A percentile compares a stretch with the other conserved stretches of the same genome.
These are phyloP conservation scores for Angophora floribunda DNA, from an alignment of 345 rosid genomes.

Conservation along the genomic window DNA sequence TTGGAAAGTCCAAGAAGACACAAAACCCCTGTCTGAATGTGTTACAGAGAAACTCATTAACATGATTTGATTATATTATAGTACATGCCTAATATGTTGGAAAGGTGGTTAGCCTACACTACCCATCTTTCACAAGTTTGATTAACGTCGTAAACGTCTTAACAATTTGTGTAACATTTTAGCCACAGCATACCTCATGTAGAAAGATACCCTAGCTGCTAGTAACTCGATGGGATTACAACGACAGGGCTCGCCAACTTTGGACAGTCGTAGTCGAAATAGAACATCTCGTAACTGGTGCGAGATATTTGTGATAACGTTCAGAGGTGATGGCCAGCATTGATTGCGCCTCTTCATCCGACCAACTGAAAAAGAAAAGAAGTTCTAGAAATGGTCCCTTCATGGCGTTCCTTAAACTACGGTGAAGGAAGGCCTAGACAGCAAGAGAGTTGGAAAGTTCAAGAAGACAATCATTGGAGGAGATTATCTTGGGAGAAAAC, in stretches of 20 bases:
- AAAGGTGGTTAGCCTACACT: too few relatives aligned
- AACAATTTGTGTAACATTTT: too few relatives aligned
- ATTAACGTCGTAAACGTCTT: too few relatives aligned
- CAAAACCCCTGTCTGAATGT: too few relatives aligned
- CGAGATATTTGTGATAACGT: not conserved
- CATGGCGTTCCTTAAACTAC: not conserved
- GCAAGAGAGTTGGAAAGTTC: not conserved
- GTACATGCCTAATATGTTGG: too few relatives aligned
- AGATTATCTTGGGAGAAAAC: not conserved
- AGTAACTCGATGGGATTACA: too few relatives aligned
- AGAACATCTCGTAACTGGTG: not conserved
- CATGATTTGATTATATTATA: too few relatives aligned
- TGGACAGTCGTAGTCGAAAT: accelerated
- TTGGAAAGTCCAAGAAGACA: not conserved
- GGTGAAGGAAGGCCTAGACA: not conserved
- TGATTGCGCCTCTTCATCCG: not conserved
- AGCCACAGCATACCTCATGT: too few relatives aligned
- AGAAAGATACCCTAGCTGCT: too few relatives aligned
- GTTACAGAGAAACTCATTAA: too few relatives aligned
- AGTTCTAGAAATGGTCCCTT: not conserved
- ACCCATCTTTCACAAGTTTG: too few relatives aligned
- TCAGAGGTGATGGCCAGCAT: not conserved
- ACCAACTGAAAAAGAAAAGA: not conserved
- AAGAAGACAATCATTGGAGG: not conserved
- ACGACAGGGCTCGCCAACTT: too few relatives aligned